Evolutionary conservation across 2,329 filamentous ascomycete genomes (phyloP), one percentile per base, ranked within the genome.

Genomic region (Fusarium annulatum): DNA sequence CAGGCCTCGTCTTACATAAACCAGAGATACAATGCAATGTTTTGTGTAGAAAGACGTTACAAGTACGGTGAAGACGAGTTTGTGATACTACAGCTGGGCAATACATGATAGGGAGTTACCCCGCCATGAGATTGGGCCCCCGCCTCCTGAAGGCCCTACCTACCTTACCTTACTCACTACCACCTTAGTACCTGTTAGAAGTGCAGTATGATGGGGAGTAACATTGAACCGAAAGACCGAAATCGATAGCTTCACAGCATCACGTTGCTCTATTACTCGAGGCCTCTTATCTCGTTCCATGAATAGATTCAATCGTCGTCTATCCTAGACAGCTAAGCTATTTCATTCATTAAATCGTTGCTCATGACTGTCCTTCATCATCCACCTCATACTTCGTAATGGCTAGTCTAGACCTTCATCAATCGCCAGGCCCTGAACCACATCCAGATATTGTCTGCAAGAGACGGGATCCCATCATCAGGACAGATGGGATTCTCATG

Each of bases 261-360:
- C 55, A 65, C 42, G 16, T 61, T 53, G 56, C 42, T 56, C 18
- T 53, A 36, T 59, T 45, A 16, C 36, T 42, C 28, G 19, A 33
- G 30, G 14, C 48, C n/a, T 45, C 61, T 48, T 39, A 30, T 66
- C 52, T 61, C 51, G 30, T 73, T 74, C 76, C 77, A 80, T 81
- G 82, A 80, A 84, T 86, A 86, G 85, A 86, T 87, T 88, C 86
- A 86, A 86, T 76, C 78, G 86, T 84, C 85, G 64, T 87, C 86
- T 87, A 87, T 81, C 78, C 79, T 53, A 67, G 67, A 69, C 76
- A 77, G 71, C 36, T 69, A 70, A 65, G 71, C 52, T 68, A 66
- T 57, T 61, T 68, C 56, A 46, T 67, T 67, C 70, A 62, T 77
- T 57, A 69, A 62, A 58, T 71, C 72, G 46, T 75, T 59, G 55